Base-by-base conservation (phyloP, 139 green algal genomes). In the Coelastrella sp. region DNA sequence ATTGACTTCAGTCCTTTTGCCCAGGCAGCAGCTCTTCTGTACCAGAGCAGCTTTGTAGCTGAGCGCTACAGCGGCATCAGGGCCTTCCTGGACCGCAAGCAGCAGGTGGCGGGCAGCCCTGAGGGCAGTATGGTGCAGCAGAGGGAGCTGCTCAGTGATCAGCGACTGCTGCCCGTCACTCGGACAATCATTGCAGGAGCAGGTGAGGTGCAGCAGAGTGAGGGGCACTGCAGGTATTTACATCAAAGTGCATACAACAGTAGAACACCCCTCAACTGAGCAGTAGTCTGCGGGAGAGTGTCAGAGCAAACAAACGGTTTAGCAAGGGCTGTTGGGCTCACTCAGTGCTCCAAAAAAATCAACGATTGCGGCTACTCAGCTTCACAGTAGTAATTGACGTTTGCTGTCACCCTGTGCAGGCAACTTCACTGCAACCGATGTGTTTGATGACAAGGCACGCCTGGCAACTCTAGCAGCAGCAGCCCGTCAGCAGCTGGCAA, bases 31-130 rank as follows among this genome's bases (percentile, higher is more conserved):
- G 79, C 86, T 17, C 87, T 96, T 80, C 84, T 97, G 53, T 97
- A 97, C 85, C 91, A 91, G 11, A 91, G 89, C n/a, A 88, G 90
- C 23, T 96, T 96, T 88, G 88, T 97, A 34, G 93, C 92, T 0
- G 94, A 96, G 88, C 88, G 94, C 11, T 97, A 96, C 71, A 85
- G 83, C 5, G 94, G 92, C 50, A 93, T 96, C 66, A 87, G 86
- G 5, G 13, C 45, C 4, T 97, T 97, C 80, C 77, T 97, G 27
- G 91, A 96, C 19, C 41, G 80, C 37, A 43, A 25, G 34, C 25
- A 74, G 48, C 71, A 38, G 21, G 25, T 8, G 35, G 35, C 35
- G 19, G 57, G 25, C 25, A 15, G 23, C n/a, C 69, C 66, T 50
- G 86, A 77, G 15, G 48, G 17, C 15, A 69, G 60, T 27, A 50